Conservation (phyloP, 306 rosid species). For the Sindora glabra region DNA sequence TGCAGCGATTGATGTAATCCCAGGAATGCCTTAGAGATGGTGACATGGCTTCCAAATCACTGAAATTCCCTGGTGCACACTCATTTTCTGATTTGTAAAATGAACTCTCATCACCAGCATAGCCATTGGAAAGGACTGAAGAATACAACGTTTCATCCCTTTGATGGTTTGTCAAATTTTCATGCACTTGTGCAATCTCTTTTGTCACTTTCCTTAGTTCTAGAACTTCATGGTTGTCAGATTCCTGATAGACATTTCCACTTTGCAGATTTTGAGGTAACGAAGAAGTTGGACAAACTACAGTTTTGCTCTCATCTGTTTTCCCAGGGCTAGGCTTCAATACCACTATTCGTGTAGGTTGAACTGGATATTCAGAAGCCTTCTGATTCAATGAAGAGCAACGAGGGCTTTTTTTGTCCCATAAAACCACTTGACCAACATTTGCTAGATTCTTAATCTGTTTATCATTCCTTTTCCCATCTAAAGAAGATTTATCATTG, state of each 20-base stretch:
- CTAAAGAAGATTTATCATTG: slow-evolving; percentile 25
- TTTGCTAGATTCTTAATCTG: slow-evolving; percentile 29
- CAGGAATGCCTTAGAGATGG: slow-evolving; percentile 78
- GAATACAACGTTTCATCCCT: slow-evolving; percentile 58
- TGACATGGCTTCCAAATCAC: slow-evolving; percentile 72
- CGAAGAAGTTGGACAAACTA: slow-evolving; percentile 44
- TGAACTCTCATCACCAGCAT: slow-evolving; percentile 79
- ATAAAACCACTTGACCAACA: slow-evolving; percentile 31
- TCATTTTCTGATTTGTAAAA: slow-evolving; percentile 64
- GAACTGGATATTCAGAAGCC: slow-evolving; percentile 52
- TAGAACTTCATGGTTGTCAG: slow-evolving; percentile 36
- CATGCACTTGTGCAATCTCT: slow-evolving; percentile 49
- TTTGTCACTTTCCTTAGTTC: slow-evolving; percentile 45
- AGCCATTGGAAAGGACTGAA: slow-evolving; percentile 67
- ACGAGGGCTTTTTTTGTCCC: slow-evolving; percentile 39
- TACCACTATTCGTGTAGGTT: slow-evolving; percentile 78
- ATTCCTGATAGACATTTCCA: slow-evolving; percentile 39
- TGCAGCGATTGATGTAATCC: slow-evolving; percentile 54
- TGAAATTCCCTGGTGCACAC: slow-evolving; percentile 54
- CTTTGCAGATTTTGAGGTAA: slow-evolving; percentile 37
- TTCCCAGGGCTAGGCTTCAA: slow-evolving; percentile 77
- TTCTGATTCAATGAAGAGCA: slow-evolving; percentile 35
- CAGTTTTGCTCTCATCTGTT: slow-evolving; percentile 40
- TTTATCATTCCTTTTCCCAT: slow-evolving; percentile 40
- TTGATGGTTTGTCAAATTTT: slow-evolving; percentile 40